Conservation (phyloP, 805 yeast genomes). For the Ogataea methanolica region DNA sequence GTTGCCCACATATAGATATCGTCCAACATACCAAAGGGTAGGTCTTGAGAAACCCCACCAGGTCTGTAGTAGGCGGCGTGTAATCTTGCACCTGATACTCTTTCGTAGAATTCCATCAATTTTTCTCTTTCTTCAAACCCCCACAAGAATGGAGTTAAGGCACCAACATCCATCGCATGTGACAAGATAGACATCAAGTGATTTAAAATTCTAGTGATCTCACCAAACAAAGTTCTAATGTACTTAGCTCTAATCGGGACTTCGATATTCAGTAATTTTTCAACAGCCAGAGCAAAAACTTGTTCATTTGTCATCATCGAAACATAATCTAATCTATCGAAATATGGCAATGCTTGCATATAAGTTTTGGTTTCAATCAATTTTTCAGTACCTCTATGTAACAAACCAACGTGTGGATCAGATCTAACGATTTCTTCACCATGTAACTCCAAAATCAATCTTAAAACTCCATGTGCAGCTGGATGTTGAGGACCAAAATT, state of each 20-base stretch:
- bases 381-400: slow-evolving; percentile 87
- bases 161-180: slow-evolving; percentile 94
- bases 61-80: slow-evolving; percentile 88
- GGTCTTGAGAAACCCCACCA: slow-evolving; percentile 87
- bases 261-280: slow-evolving; percentile 77
- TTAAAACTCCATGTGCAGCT: slow-evolving; percentile 89
- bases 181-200: slow-evolving; percentile 83
- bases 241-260: slow-evolving; percentile 83
- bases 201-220: slow-evolving; percentile 76
- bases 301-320: slow-evolving; percentile 90
- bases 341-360: slow-evolving; percentile 84
- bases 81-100: slow-evolving; percentile 86
- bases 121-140: slow-evolving; percentile 93
- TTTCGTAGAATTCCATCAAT: slow-evolving; percentile 87
- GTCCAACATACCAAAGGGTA: slow-evolving; percentile 81
- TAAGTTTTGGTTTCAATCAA: slow-evolving; percentile 82
- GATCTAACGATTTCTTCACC: slow-evolving; percentile 86
- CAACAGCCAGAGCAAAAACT: slow-evolving; percentile 79
- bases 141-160: slow-evolving; percentile 89
- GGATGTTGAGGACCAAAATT: slow-evolving; percentile 95
- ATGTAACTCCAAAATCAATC: slow-evolving; percentile 78
- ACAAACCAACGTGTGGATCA: slow-evolving; percentile 85
- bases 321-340: slow-evolving; percentile 81
- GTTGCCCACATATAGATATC: slow-evolving; percentile 96
- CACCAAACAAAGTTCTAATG: slow-evolving; percentile 81